These are phyloP conservation scores for Euphorbia celastroides DNA, from an alignment of 441 rosid genomes.

Conservation along the genomic window DNA sequence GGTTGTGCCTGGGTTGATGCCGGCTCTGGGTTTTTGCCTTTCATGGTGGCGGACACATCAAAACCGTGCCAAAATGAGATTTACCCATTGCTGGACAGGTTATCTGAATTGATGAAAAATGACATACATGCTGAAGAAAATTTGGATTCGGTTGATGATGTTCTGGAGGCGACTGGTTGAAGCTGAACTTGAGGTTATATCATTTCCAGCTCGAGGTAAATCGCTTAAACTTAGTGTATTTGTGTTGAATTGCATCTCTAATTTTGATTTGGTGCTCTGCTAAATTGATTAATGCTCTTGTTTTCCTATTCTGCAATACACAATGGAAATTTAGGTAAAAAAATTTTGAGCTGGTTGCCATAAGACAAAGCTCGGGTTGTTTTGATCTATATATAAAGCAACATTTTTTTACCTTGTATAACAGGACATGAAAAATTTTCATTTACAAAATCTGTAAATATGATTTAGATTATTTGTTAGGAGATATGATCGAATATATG, in stretches of 20 bases:
- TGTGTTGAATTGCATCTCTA: not conserved
- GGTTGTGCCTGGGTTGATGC: not conserved
- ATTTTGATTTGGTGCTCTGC: not conserved
- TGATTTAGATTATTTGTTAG: too few species aligned
- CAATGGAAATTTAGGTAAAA: too few species aligned
- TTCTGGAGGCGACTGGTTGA: not conserved
- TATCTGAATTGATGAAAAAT: not conserved
- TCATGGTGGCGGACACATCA: not conserved
- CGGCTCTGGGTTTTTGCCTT: not conserved
- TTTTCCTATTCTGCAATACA: not conserved
- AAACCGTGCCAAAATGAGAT: not conserved
- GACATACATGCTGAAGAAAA: not conserved
- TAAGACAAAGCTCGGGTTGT: too few species aligned
- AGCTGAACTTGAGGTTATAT: not conserved
- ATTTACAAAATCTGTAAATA: too few species aligned
- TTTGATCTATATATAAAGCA: too few species aligned
- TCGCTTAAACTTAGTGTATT: too few species aligned
- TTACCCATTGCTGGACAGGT: not conserved
- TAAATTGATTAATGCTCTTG: not conserved
- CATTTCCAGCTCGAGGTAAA: not conserved
- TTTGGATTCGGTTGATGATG: not conserved
- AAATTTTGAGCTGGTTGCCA: too few species aligned
- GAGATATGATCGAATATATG: too few species aligned
- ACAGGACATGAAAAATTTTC: too few species aligned
- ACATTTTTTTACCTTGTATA: too few species aligned